Evolutionary conservation across 805 yeast genomes (phyloP), one percentile per base, ranked within the genome.

Genomic region (Komagataella populi): DNA sequence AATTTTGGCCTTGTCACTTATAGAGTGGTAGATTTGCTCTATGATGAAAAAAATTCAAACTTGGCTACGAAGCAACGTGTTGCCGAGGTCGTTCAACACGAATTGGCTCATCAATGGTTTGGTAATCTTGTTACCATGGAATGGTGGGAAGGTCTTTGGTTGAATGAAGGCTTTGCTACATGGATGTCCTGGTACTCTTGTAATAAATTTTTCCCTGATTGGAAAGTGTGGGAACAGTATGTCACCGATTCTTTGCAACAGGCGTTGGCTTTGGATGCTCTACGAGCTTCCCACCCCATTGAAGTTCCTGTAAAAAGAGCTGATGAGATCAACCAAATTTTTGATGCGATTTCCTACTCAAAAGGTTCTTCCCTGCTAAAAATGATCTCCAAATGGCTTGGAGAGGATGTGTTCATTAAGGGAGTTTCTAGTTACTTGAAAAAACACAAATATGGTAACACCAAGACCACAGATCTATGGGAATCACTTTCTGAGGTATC

Each of bases 81-180:
- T 45, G 84, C 89, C 44, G 91, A 86, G 62, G 93, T 86, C 49
- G 89, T 86, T 47, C 87, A 83, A 70, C 95, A 86, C 70, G 95
- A 86, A 69, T 75, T 86, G 70, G 93, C 95, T 49, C 95, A 86
- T 67, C 95, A 86, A 71, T 86, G 95, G 95, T 86, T 86, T 60
- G 95, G 95, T 63, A 83, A 86, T 67, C 73, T 86, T 67, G 95
- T 86, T 54, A 86, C 95, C 51, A 86, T 86, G 95, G 90, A 85
- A 62, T 86, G 87, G 83, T 86, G 95, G 95, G 87, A 84, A 66
- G 91, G 87, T 57, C 75, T 86, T 60, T 86, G 93, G 91, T 76
- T 86, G 59, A 86, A 86, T 63, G 95, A 86, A 70, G 91, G 93
- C 48, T 87, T 86, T 59, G 95, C 95, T 49, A 86, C 95, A 51